Base-by-base conservation (phyloP, 2,329 filamentous ascomycete species). In the Pseudocercospora fuligena region DNA sequence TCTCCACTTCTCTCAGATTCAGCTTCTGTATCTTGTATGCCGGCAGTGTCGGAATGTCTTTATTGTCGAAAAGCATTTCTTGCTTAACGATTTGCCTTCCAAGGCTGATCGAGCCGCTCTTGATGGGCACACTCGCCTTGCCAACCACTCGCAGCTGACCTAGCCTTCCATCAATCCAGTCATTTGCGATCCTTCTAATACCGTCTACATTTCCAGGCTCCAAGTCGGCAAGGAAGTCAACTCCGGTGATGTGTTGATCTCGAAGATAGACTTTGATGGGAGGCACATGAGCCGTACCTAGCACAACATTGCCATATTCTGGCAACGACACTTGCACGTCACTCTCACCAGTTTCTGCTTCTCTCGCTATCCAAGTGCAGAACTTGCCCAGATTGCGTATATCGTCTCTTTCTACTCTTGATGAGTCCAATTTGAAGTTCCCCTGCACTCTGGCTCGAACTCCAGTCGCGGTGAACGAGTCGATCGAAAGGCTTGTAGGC, bases 101-200 rank as follows among this genome's bases (percentile, higher is more conserved):
- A 23, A 98, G 83, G 53, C 87, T 87, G 67, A 98, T 82, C 59
- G 97, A 80, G 25, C 95, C 94, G 56, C 93, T 92, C 77, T 89
- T 93, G 64, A 98, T 80, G 33, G 85, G 85, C 43, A 98, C 83
- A 46, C 89, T 82, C 27, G 92, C 90, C 74, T 90, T 90, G 51
- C 91, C 94, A 63, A 89, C 85, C 14, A 98, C 82, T 67, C 86
- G 88, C 65, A 99, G 81, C 64, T 86, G 84, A 11, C 88, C 86
- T 65, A 98, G 82, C 62, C 88, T 89, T 46, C 94, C 93, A 62
- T 92, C 89, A 67, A 99, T 82, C 89, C 93, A 98, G 78, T 97
- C 91, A 77, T 95, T 93, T 56, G 92, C 93, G 69, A 98, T 86
- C 66, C 86, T 86, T 66, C 92, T 89, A 72, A 97, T 88, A 5